These are phyloP conservation scores for Lachancea lanzarotensis DNA, from an alignment of 805 yeast genomes.

Conservation along the genomic window DNA sequence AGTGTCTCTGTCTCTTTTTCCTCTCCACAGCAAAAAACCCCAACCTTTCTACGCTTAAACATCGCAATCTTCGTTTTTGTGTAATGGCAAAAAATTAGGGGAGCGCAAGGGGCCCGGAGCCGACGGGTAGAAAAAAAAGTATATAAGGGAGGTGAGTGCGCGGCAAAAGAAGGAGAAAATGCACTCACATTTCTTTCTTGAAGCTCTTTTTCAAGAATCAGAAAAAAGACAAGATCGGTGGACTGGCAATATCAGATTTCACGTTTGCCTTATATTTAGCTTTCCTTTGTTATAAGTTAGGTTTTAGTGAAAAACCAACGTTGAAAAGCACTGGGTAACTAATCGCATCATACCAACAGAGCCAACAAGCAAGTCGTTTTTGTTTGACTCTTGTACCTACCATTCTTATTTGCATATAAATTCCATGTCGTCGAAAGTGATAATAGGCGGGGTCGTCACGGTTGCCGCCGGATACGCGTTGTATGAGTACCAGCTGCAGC, in stretches of 20 bases:
- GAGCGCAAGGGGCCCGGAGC: neutral
- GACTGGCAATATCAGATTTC: too few relatives aligned
- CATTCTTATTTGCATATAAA: too few relatives aligned
- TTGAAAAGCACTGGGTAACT: too few relatives aligned
- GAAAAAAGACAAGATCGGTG: too few relatives aligned
- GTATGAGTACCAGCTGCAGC: constrained; percentile 21
- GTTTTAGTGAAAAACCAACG: too few relatives aligned
- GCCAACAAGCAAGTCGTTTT: too few relatives aligned
- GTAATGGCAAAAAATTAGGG: neutral
- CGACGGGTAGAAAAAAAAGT: constrained; percentile 8
- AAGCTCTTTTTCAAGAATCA: too few relatives aligned
- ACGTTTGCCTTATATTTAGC: too few relatives aligned
- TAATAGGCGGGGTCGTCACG: constrained; percentile 24
- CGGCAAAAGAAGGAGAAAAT: neutral
- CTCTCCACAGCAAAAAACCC: constrained; percentile 2
- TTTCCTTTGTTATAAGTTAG: too few relatives aligned
- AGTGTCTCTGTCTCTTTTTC: neutral
- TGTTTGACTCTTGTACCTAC: too few relatives aligned
- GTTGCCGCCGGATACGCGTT: constrained; percentile 24
- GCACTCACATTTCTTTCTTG: too few relatives aligned
- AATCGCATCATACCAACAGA: too few relatives aligned
- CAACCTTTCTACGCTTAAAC: neutral
- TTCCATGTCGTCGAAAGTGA: constrained; percentile 14
- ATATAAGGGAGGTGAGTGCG: constrained; percentile 3
- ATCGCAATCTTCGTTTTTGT: neutral